Percentiles rank a stretch among this genome's conserved stretches.
Evolutionary conservation across 306 rosid species (phyloP).

Genomic region (Myrica gale): DNA sequence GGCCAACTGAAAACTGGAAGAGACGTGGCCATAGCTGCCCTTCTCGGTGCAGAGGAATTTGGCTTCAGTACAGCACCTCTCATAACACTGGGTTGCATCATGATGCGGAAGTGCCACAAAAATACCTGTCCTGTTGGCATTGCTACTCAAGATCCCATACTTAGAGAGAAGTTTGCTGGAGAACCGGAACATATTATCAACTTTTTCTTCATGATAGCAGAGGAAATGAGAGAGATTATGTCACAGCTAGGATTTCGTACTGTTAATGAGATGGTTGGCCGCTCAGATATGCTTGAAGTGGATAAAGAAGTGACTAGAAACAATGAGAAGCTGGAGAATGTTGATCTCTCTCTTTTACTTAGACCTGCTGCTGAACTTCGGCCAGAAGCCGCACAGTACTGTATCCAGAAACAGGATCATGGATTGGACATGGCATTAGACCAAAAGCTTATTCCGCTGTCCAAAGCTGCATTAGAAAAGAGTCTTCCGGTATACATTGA

Average conservation of each 20-base stretch:
- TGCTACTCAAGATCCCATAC: slow-evolving; percentile 99
- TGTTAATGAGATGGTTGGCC: slow-evolving; percentile 92
- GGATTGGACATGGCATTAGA: slow-evolving; percentile 92
- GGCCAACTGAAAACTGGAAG: slow-evolving; percentile 99
- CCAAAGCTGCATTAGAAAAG: slow-evolving; percentile 77
- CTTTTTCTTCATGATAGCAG: slow-evolving; percentile 96
- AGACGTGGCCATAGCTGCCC: slow-evolving; percentile 96
- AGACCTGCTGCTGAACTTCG: slow-evolving; percentile 95
- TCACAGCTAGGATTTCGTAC: slow-evolving; percentile 79
- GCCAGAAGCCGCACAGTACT: slow-evolving; percentile 89
- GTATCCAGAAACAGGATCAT: slow-evolving; percentile 94
- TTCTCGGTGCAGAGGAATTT: slow-evolving; percentile 98
- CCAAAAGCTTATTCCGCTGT: slow-evolving; percentile 66
- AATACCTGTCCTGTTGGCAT: slow-evolving; percentile 98
- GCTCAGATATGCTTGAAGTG: slow-evolving; percentile 90
- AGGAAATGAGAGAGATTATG: slow-evolving; percentile 95
- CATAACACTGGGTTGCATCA: slow-evolving; percentile 95
- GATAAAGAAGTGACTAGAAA: slow-evolving; percentile 74
- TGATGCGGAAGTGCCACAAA: slow-evolving; percentile 99
- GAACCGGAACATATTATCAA: slow-evolving; percentile 98
- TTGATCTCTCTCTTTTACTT: slow-evolving; percentile 80
- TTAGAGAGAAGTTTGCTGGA: slow-evolving; percentile 96
- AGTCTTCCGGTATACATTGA: slow-evolving; percentile 91
- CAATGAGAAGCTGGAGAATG: slow-evolving; percentile 83
- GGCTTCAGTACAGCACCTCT: slow-evolving; percentile 99